Evolutionary conservation across 352 stramenopile species (phyloP), one percentile per base, ranked within the genome.

Genomic region (Phytopythium ostracodes): DNA sequence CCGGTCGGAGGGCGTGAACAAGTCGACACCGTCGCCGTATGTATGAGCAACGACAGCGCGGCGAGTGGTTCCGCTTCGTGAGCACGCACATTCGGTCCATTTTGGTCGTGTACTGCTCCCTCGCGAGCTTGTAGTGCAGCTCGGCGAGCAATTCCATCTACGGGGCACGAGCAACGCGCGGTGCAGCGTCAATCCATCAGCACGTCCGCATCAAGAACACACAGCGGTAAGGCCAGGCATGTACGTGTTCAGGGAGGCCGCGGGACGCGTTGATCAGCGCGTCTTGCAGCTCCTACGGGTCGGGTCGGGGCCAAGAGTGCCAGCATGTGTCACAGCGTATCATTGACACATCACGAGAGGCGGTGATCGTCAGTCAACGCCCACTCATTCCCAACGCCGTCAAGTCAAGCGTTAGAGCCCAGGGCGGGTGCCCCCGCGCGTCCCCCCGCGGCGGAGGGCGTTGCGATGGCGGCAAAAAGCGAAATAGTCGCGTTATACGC

Each of bases 61-160:
- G 15, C 36, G 20, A 12, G 4, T 42, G 35, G 14, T 40, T 43
- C 12, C 18, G 12, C 4, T n/a, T 27, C 6, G 29, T 31, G 15
- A 35, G 0, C 1, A 81, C 79, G 42, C 56, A 92, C 84, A 94
- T 92, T 75, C 81, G 84, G 54, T 92, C 82, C 68, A 90, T 72
- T 72, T 94, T 94, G 27, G 85, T 72, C 59, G 76, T 77, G 31
- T 68, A 76, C 53, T 91, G 82, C 60, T 94, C 84, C 20, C 84
- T 76, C 20, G 80, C 73, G 47, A 94, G 71, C 72, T 92, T 91
- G 64, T 84, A 94, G 65, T 94, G 84, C 46, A 94, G 46, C 72
- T 94, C 84, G 15, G 84, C 84, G 55, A 94, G 63, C 33, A 94
- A 65, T 65, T 83, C 71, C 59, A 87, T 55, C 84, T 94, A 62